These are phyloP conservation scores for Agaricales sp. DNA, from an alignment of 1,284 basidiomycete species.

Conservation along the genomic window DNA sequence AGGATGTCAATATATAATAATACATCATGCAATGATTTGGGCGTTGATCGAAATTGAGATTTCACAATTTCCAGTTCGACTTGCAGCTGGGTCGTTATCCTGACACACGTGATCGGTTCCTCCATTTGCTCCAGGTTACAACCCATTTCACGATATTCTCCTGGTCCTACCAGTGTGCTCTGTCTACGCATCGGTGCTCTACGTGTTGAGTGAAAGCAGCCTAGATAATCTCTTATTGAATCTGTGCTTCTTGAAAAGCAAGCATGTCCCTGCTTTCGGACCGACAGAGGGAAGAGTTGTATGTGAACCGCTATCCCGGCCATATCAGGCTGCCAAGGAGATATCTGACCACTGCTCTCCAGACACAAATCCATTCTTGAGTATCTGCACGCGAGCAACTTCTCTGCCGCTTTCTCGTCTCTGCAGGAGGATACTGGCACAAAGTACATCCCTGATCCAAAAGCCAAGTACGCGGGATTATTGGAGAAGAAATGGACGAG, in stretches of 20 bases:
- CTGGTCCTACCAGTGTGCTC: background rate
- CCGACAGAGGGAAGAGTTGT: constrained; percentile 80
- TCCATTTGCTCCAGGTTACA: background rate
- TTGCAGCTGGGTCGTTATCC: no score
- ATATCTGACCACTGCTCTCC: constrained; percentile 11
- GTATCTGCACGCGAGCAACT: constrained; percentile 64
- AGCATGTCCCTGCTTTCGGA: constrained; percentile 55
- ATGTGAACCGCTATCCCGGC: constrained; percentile 20
- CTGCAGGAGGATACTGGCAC: constrained; percentile 47
- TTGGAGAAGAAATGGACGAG: constrained; percentile 95
- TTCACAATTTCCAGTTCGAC: no score
- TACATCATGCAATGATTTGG: no score
- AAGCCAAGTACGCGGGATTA: constrained; percentile 74
- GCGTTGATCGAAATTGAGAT: no score
- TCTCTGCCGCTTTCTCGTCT: constrained; percentile 51
- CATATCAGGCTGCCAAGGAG: background rate
- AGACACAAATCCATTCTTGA: constrained; percentile 83
- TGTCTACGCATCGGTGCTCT: background rate
- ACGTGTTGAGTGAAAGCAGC: background rate
- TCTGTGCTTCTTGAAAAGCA: background rate
- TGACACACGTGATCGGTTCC: background rate
- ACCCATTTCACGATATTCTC: background rate
- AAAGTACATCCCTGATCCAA: constrained; percentile 73
- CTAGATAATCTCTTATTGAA: background rate
- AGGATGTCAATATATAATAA: no score